phyloP scores from a whole-genome alignment of 2,329 filamentous ascomycete species.

The Pestalotiopsis fici region DNA sequence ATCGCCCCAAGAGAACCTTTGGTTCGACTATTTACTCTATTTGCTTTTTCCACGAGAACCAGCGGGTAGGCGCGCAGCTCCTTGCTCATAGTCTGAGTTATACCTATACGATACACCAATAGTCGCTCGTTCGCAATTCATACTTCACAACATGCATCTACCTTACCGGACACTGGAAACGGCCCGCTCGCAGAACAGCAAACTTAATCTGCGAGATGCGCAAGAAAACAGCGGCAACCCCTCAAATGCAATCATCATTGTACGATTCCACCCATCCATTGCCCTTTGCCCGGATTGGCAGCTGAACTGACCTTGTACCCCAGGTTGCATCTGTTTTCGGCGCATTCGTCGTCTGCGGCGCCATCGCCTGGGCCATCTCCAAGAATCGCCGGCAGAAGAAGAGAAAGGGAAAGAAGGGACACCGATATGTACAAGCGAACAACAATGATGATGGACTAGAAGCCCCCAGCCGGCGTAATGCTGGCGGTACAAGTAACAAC shows the following conservation, averaged over 20 bases:
- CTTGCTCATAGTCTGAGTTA: background rate
- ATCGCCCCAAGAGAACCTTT: background rate
- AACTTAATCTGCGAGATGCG: background rate
- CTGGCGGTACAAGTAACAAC: slow-evolving; percentile 18
- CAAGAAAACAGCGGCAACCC: background rate
- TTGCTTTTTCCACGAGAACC: background rate
- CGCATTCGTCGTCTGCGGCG: background rate
- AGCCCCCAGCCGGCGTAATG: background rate
- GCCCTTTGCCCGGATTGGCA: no score
- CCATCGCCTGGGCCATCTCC: background rate
- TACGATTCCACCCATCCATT: background rate
- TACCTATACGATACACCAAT: background rate
- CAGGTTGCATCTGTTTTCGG: background rate
- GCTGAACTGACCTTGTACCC: background rate
- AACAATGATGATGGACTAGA: slow-evolving; percentile 11
- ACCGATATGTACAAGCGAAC: background rate
- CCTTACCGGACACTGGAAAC: background rate
- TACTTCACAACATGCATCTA: background rate
- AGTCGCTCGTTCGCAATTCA: background rate
- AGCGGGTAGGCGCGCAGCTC: background rate
- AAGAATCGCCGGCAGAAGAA: background rate
- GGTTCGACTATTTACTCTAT: background rate
- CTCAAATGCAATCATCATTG: background rate
- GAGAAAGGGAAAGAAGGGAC: background rate
- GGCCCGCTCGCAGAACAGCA: background rate